phyloP scores from a whole-genome alignment of 2,329 filamentous ascomycete species.

The Alternaria burnsii region DNA sequence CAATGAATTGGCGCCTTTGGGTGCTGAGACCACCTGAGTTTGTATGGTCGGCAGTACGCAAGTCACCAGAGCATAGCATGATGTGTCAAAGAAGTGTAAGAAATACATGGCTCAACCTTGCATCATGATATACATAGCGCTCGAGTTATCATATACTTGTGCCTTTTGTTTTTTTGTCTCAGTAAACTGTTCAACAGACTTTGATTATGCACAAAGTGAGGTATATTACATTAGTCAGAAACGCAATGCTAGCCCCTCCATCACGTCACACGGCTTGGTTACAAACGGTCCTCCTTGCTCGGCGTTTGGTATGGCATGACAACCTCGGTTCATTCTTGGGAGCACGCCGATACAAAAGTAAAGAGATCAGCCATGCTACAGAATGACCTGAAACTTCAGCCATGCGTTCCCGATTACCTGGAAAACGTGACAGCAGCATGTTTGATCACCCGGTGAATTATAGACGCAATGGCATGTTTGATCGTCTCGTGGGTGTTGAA shows the following conservation, averaged over 20 bases:
- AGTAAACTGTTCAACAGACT: not conserved
- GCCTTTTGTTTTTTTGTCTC: not conserved
- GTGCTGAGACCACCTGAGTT: constrained; percentile 57
- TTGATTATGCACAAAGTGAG: no score
- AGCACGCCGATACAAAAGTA: not conserved
- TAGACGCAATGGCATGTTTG: not conserved
- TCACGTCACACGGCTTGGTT: no score
- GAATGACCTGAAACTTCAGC: not conserved
- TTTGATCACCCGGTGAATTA: not conserved
- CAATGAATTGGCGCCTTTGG: constrained; percentile 65
- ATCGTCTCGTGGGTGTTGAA: not conserved
- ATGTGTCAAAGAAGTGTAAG: not conserved
- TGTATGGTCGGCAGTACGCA: no score
- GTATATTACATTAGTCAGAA: no score
- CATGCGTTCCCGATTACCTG: not conserved
- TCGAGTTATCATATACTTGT: not conserved
- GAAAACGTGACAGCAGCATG: not conserved
- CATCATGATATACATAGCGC: not conserved
- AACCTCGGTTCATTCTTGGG: not conserved
- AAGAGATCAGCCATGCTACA: not conserved
- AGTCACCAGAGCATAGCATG: not conserved
- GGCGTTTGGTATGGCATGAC: not conserved
- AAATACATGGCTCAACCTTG: not conserved
- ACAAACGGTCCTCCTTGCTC: not conserved
- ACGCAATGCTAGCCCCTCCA: no score